Evolutionary conservation across 2,329 filamentous ascomycete species (phyloP).

Genomic region (Neopestalotiopsis sp.): DNA sequence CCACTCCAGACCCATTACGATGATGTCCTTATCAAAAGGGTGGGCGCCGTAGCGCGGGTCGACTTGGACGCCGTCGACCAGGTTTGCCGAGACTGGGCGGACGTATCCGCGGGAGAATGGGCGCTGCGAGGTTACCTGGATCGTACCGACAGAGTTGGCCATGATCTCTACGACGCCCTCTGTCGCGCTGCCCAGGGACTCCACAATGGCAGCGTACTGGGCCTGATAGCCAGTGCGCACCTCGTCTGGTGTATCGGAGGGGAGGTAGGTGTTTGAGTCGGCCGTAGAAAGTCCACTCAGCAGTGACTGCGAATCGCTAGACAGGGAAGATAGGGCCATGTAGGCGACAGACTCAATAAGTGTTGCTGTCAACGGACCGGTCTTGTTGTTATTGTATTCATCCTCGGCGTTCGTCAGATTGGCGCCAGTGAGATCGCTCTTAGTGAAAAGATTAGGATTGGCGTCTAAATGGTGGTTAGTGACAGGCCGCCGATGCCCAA

Average conservation of each 20-base stretch:
- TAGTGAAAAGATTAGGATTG: slow-evolving; percentile 22
- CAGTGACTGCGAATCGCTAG: background rate
- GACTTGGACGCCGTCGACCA: slow-evolving; percentile 24
- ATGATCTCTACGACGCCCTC: slow-evolving; percentile 17
- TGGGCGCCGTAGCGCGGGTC: slow-evolving; percentile 46
- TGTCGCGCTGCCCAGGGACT: slow-evolving; percentile 3
- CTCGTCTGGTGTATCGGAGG: background rate
- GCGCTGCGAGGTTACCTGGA: slow-evolving; percentile 15
- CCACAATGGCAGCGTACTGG: background rate
- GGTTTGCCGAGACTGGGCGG: slow-evolving; percentile 2
- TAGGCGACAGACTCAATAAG: slow-evolving; percentile 14
- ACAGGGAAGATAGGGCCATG: slow-evolving; percentile 1
- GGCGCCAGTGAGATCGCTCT: slow-evolving; percentile 6
- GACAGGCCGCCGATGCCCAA: background rate
- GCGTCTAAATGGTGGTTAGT: background rate
- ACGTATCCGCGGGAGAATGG: slow-evolving; percentile 15
- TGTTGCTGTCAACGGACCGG: slow-evolving; percentile 14
- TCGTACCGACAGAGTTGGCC: slow-evolving; percentile 15
- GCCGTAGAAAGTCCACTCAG: background rate
- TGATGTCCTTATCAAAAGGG: slow-evolving; percentile 42
- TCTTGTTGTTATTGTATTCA: slow-evolving; percentile 16
- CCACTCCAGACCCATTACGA: slow-evolving; percentile 29
- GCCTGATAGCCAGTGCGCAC: slow-evolving; percentile 11
- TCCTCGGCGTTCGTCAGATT: slow-evolving; percentile 35
- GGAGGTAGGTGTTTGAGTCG: slow-evolving; percentile 15